Evolutionary conservation across 78 protist species (phyloP).

Genomic region (Dictyostelium brefeldianum): DNA sequence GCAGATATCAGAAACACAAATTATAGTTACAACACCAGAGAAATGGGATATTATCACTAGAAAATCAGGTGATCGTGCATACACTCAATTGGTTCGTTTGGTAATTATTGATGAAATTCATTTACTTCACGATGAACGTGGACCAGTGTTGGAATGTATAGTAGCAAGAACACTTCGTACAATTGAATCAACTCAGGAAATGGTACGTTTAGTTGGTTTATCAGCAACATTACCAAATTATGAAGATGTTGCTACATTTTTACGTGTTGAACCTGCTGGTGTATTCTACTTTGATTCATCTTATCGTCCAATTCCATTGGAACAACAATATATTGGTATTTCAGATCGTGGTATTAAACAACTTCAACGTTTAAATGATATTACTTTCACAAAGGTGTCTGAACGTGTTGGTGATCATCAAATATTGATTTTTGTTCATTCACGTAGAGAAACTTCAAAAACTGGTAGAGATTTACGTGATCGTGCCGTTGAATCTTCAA

Average conservation of each 20-base stretch:
- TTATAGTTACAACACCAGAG: constrained; percentile 99
- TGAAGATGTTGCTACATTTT: constrained; percentile 98
- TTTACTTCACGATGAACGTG: constrained; percentile 99
- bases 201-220: constrained; percentile 98
- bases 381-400: constrained; percentile 93
- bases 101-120: constrained; percentile 98
- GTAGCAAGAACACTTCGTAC: constrained; percentile 95
- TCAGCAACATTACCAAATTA: constrained; percentile 99
- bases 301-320: constrained; percentile 98
- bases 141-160: constrained; percentile 99
- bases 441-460: constrained; percentile 98
- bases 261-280: constrained; percentile 94
- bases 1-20: constrained; percentile 96
- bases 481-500: constrained; percentile 83
- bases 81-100: constrained; percentile 91
- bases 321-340: constrained; percentile 97
- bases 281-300: constrained; percentile 95
- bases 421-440: constrained; percentile 98
- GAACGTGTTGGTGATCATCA: constrained; percentile 64
- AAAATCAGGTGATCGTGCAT: constrained; percentile 95
- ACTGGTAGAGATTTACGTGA: constrained; percentile 92
- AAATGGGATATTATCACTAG: constrained; percentile 99
- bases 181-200: constrained; percentile 85
- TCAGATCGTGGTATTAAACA: constrained; percentile 87
- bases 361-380: constrained; percentile 94